These are phyloP conservation scores for Ustilago hordei DNA, from an alignment of 1,284 basidiomycete species.

Conservation along the genomic window DNA sequence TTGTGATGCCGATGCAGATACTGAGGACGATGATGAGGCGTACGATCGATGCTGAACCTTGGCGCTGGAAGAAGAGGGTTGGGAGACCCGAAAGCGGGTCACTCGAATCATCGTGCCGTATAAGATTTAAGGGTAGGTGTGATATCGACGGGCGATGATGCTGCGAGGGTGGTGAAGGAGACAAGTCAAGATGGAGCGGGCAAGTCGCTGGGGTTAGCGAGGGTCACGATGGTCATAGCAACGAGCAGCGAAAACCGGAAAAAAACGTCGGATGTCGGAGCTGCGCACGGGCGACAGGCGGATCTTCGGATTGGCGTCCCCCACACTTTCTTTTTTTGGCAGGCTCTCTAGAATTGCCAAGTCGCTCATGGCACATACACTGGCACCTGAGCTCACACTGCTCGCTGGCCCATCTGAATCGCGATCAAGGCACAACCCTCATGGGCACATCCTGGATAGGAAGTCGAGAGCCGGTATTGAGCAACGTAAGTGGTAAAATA, in stretches of 20 bases:
- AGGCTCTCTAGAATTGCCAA: background rate
- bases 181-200: background rate
- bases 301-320: conserved; percentile 11
- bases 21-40: background rate
- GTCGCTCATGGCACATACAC: no score
- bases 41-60: background rate
- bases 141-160: background rate
- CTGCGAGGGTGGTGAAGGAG: background rate
- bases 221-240: conserved; percentile 1
- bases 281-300: conserved; percentile 14
- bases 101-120: background rate
- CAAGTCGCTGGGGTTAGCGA: background rate
- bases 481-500: conserved; percentile 16
- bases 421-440: no score
- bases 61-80: background rate
- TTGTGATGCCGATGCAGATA: background rate
- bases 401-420: no score
- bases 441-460: no score
- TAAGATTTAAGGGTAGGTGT: background rate
- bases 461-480: background rate
- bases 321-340: conserved; percentile 1
- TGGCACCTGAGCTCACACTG: no score
- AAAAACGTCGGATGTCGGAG: conserved; percentile 21
- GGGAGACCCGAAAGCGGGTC: background rate
- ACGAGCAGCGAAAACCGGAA: conserved; percentile 14